These are phyloP conservation scores for Aspergillus carlsbadensis DNA, from an alignment of 495 filamentous ascomycete genomes.

Conservation along the genomic window DNA sequence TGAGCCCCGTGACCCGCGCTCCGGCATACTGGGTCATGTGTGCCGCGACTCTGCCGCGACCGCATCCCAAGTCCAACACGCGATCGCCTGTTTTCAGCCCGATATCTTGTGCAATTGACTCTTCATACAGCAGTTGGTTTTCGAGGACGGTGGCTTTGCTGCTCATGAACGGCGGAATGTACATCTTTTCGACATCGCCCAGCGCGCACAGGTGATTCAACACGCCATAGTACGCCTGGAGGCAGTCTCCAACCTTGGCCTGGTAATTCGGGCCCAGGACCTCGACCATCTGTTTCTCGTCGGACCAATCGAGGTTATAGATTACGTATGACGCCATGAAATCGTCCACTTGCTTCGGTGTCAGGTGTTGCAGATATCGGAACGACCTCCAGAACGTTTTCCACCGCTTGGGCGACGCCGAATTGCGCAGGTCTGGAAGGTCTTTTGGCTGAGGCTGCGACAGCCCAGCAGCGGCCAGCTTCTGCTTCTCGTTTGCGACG, in stretches of 20 bases:
- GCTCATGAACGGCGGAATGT: conserved; percentile 64
- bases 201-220: conserved; percentile 65
- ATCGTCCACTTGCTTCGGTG: conserved; percentile 57
- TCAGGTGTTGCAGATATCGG: conserved; percentile 56
- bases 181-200: conserved; percentile 70
- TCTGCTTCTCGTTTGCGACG: conserved; percentile 39
- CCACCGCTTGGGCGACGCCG: conserved; percentile 53
- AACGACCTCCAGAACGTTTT: conserved; percentile 56
- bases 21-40: conserved; percentile 59
- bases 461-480: conserved; percentile 22
- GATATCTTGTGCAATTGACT: conserved; percentile 53
- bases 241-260: conserved; percentile 57
- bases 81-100: conserved; percentile 49
- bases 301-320: conserved; percentile 64
- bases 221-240: conserved; percentile 61
- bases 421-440: conserved; percentile 39
- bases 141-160: conserved; percentile 50
- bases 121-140: conserved; percentile 60
- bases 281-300: conserved; percentile 57
- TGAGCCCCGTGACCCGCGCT: conserved; percentile 57
- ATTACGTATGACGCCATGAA: conserved; percentile 68
- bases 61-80: conserved; percentile 60
- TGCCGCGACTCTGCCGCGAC: conserved; percentile 59
- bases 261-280: conserved; percentile 59
- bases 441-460: conserved; percentile 16